These are phyloP conservation scores for Spatholobus suberectus DNA, from an alignment of 306 rosid genomes.

Conservation along the genomic window DNA sequence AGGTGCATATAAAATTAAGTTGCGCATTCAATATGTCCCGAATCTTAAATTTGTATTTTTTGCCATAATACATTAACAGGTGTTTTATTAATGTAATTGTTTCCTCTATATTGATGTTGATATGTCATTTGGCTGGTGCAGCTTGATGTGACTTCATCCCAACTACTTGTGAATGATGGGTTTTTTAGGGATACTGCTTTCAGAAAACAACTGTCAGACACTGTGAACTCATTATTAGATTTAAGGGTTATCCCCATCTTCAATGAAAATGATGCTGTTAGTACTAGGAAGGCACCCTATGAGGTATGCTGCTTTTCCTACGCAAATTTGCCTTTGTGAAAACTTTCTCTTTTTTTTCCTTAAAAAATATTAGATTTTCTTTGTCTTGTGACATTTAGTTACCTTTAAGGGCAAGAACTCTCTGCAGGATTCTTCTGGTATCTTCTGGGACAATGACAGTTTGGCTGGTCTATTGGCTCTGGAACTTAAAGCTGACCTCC, in stretches of 20 bases:
- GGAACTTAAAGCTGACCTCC: constrained; percentile 89
- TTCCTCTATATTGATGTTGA: constrained; percentile 33
- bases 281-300: constrained; percentile 85
- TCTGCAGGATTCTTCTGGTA: constrained; percentile 89
- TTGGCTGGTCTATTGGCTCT: constrained; percentile 81
- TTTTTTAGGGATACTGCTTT: constrained; percentile 71
- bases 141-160: constrained; percentile 95
- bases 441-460: constrained; percentile 95
- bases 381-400: neutral
- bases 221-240: constrained; percentile 65
- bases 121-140: constrained; percentile 48
- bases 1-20: constrained; percentile 49
- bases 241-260: constrained; percentile 85
- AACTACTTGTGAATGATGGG: constrained; percentile 89
- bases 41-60: neutral
- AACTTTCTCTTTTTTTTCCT: neutral
- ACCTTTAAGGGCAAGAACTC: constrained; percentile 42
- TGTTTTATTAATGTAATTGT: constrained; percentile 5
- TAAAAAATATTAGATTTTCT: neutral
- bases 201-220: constrained; percentile 79
- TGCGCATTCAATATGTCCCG: neutral
- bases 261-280: constrained; percentile 94
- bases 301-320: constrained; percentile 57
- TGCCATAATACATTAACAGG: neutral
- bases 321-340: constrained; percentile 2